Evolutionary conservation across 2,329 filamentous ascomycete species (phyloP).

Genomic region (Cordyceps fumosorosea): DNA sequence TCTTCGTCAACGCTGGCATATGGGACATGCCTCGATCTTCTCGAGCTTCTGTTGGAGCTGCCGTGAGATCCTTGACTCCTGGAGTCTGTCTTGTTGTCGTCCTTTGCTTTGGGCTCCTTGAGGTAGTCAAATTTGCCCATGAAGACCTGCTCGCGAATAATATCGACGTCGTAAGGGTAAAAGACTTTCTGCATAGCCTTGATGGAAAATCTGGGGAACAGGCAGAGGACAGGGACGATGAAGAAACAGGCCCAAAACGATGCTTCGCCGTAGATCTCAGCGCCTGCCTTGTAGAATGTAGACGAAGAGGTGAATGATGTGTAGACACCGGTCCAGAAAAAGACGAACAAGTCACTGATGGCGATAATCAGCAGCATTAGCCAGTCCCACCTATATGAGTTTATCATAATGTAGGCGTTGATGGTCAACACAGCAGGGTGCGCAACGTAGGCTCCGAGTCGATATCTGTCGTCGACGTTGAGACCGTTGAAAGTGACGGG

Average conservation of each 20-base stretch:
- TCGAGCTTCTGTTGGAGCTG: constrained; percentile 47
- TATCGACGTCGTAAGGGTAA: constrained; percentile 87
- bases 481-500: constrained; percentile 68
- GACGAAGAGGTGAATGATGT: constrained; percentile 42
- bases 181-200: constrained; percentile 93
- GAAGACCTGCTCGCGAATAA: constrained; percentile 85
- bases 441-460: constrained; percentile 82
- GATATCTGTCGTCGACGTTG: constrained; percentile 69
- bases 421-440: constrained; percentile 80
- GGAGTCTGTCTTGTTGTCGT: constrained; percentile 32
- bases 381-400: constrained; percentile 98
- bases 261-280: constrained; percentile 72
- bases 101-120: constrained; percentile 24
- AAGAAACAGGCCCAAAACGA: constrained; percentile 84
- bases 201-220: constrained; percentile 80
- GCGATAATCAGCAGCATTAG: constrained; percentile 75
- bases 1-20: constrained; percentile 74
- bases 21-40: constrained; percentile 49
- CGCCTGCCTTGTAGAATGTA: constrained; percentile 67
- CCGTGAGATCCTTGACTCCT: constrained; percentile 42
- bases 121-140: constrained; percentile 77
- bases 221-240: constrained; percentile 70
- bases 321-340: constrained; percentile 94
- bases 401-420: constrained; percentile 91
- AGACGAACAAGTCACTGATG: constrained; percentile 81